These are phyloP conservation scores for Cryptococcus sp. DNA, from an alignment of 1,284 basidiomycete genomes.

Conservation along the genomic window DNA sequence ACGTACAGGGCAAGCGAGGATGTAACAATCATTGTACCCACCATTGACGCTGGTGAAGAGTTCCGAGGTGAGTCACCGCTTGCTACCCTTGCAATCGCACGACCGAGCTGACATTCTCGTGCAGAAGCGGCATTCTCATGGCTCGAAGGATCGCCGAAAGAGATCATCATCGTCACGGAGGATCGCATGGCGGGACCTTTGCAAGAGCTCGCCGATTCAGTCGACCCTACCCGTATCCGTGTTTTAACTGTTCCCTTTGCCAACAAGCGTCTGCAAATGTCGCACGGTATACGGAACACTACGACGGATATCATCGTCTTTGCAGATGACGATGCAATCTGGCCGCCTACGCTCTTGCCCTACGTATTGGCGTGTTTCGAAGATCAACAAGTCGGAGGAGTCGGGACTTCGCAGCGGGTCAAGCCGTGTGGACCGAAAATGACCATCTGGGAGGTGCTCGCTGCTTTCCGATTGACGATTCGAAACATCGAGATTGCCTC, in stretches of 20 bases:
- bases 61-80: conserved; percentile 56
- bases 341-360: conserved; percentile 80
- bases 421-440: conserved; percentile 67
- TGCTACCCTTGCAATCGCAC: background rate
- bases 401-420: conserved; percentile 83
- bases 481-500: conserved; percentile 86
- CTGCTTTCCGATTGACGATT: conserved; percentile 83
- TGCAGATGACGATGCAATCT: conserved; percentile 89
- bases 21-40: conserved; percentile 90
- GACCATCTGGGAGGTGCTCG: conserved; percentile 90
- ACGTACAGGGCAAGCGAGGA: conserved; percentile 83
- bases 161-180: conserved; percentile 89
- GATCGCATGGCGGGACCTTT: conserved; percentile 80
- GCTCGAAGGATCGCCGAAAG: conserved; percentile 83
- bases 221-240: conserved; percentile 74
- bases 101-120: background rate
- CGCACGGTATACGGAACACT: conserved; percentile 79
- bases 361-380: conserved; percentile 85
- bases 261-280: conserved; percentile 89
- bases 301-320: conserved; percentile 93
- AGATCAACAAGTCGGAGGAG: conserved; percentile 85
- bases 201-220: conserved; percentile 75
- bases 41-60: conserved; percentile 88
- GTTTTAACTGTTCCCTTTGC: conserved; percentile 86
- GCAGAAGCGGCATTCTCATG: conserved; percentile 73